Conservation (phyloP, 371 early-diverging fungal genomes). For the Syncephalastrum sp. region DNA sequence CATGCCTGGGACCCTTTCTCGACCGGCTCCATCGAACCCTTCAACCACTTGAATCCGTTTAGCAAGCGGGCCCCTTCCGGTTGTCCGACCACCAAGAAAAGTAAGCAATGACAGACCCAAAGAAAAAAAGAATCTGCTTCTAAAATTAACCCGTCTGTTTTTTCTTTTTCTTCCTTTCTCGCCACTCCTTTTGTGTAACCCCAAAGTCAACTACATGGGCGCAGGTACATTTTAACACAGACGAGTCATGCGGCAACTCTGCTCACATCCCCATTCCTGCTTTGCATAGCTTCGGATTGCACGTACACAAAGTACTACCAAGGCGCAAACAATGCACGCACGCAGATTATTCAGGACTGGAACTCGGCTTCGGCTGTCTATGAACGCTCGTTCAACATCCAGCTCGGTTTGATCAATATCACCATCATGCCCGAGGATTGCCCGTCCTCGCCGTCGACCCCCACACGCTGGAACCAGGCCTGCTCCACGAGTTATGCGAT, state of each 20-base stretch:
- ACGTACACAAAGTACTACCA: conserved; percentile 65
- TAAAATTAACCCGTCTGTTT: neutral
- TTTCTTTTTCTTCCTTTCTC: conserved; percentile 3
- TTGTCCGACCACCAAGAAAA: conserved; percentile 41
- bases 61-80: conserved; percentile 38
- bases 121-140: neutral
- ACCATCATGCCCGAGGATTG: conserved; percentile 68
- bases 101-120: conserved; percentile 20
- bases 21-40: no score
- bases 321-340: conserved; percentile 58
- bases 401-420: conserved; percentile 83
- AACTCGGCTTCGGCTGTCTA: conserved; percentile 82
- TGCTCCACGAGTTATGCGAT: conserved; percentile 77
- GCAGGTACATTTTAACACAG: conserved; percentile 20
- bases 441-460: conserved; percentile 36
- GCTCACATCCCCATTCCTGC: neutral
- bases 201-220: conserved; percentile 23
- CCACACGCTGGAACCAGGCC: conserved; percentile 74
- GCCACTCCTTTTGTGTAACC: conserved; percentile 1
- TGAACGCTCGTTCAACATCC: conserved; percentile 86
- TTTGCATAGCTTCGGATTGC: conserved; percentile 70
- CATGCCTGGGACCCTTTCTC: neutral
- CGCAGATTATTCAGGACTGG: conserved; percentile 76
- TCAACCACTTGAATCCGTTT: conserved; percentile 6
- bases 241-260: conserved; percentile 3